Conservation (phyloP, 179 eudicot species). For the Beta lomatogona region DNA sequence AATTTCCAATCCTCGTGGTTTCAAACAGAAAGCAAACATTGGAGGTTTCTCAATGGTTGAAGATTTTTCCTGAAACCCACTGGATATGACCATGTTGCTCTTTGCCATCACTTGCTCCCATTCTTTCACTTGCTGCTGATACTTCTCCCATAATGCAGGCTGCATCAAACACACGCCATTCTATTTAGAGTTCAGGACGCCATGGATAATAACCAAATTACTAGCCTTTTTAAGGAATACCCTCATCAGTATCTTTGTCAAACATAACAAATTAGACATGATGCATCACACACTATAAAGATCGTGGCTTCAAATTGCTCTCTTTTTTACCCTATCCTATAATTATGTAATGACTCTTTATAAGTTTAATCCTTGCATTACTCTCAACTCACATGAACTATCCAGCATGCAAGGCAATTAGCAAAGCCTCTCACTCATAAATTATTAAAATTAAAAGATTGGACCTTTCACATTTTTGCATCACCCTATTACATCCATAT, state of each 20-base stretch:
- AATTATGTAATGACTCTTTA: neutral
- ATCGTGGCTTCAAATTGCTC: neutral
- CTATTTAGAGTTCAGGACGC: neutral
- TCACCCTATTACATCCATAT: neutral
- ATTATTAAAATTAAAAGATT: neutral
- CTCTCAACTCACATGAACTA: neutral
- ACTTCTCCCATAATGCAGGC: conserved; percentile 93
- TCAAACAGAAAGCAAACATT: conserved; percentile 89
- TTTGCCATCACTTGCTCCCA: conserved; percentile 69
- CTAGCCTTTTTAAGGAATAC: neutral
- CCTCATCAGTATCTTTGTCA: neutral
- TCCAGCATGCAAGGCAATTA: too few species aligned
- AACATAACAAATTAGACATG: neutral
- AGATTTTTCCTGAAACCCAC: conserved; percentile 54
- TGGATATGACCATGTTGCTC: conserved; percentile 37
- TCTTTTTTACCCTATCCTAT: neutral
- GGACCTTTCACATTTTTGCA: neutral
- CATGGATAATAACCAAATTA: neutral
- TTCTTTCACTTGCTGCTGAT: conserved; percentile 74
- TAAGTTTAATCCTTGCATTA: neutral
- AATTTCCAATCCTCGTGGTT: conserved; percentile 88
- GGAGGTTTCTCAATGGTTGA: conserved; percentile 72
- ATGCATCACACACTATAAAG: neutral
- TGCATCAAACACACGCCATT: conserved; percentile 37
- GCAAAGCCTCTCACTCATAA: neutral